Evolutionary conservation across 257 asterid genomes (phyloP).

Genomic region (Henckelia pumila): DNA sequence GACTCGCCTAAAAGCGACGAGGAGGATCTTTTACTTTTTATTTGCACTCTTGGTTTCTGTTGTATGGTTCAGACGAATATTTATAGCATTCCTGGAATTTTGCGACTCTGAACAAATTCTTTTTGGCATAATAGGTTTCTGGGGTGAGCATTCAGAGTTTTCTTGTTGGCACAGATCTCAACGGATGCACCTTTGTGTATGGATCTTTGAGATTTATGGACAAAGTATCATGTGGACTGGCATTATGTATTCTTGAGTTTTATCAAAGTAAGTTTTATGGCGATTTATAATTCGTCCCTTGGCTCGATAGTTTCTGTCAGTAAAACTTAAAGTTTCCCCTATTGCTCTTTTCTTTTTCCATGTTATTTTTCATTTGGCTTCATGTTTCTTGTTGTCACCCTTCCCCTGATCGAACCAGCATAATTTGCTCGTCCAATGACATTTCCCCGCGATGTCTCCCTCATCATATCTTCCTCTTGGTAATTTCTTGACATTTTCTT

Average conservation of each 20-base stretch:
- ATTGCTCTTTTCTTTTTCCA: too few relatives aligned
- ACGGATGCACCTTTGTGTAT: constrained; percentile 87
- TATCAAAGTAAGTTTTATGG: constrained; percentile 55
- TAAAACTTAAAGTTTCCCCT: too few relatives aligned
- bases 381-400: too few relatives aligned
- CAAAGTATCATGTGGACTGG: constrained; percentile 73
- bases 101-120: not conserved
- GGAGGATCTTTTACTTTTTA: too few relatives aligned
- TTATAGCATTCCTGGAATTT: constrained; percentile 12
- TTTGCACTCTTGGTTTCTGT: too few relatives aligned
- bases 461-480: not conserved
- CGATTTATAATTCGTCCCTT: constrained; percentile 1
- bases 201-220: constrained; percentile 88
- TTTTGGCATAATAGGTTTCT: constrained; percentile 53
- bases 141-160: constrained; percentile 90
- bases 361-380: too few relatives aligned
- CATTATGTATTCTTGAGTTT: constrained; percentile 60
- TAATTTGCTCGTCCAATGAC: too few relatives aligned
- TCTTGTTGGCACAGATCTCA: constrained; percentile 71
- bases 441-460: not conserved
- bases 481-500: too few relatives aligned
- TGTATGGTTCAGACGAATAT: too few relatives aligned
- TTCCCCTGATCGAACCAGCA: too few relatives aligned
- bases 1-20: too few relatives aligned
- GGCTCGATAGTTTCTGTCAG: too few relatives aligned